Base-by-base conservation (phyloP, 176 grass and related monocot species). In the Cenchrus purpureus region DNA sequence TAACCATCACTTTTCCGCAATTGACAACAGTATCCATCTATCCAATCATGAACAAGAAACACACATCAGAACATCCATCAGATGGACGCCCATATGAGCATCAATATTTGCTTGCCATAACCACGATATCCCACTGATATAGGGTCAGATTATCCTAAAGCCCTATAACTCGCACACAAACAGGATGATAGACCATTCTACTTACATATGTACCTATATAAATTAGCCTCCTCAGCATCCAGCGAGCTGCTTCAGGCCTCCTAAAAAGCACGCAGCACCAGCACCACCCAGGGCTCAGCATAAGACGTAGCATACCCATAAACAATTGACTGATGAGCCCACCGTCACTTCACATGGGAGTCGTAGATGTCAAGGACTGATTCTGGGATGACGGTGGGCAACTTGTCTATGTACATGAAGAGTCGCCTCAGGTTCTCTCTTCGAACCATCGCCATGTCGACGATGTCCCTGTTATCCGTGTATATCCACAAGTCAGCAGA, bases 381-480 rank as follows among this genome's bases (percentile, higher is more conserved):
- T 74, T 98, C 91, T 0, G 93, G 96, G 43, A 90, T 92, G 43
- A 95, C 76, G 1, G 92, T 85, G 42, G 96, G 96, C 63, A 98
- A 80, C 79, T 98, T 95, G 61, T 94, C 90, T 89, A 94, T 89
- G 86, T 98, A 98, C 87, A 94, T 87, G 83, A 82, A 95, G 73
- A 98, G 71, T 49, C 89, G 82, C 76, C 89, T 92, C 68, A 94
- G 81, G 65, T 98, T 95, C 62, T 94, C 96, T 83, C 80, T 94
- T 64, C 86, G 71, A 7, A 98, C 71, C 6, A 79, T 95, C 10
- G 44, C 86, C 83, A 89, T 87, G 69, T 95, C 96, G 0, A 98
- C 77, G 12, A 94, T 70, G 54, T 98, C 96, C 53, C 75, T 90
- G 68, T 62, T 69, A 54, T 95, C 93, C 0, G 82, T 88, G 83